phyloP scores from a whole-genome alignment of 345 rosid species.

The Eucalyptus pumila region DNA sequence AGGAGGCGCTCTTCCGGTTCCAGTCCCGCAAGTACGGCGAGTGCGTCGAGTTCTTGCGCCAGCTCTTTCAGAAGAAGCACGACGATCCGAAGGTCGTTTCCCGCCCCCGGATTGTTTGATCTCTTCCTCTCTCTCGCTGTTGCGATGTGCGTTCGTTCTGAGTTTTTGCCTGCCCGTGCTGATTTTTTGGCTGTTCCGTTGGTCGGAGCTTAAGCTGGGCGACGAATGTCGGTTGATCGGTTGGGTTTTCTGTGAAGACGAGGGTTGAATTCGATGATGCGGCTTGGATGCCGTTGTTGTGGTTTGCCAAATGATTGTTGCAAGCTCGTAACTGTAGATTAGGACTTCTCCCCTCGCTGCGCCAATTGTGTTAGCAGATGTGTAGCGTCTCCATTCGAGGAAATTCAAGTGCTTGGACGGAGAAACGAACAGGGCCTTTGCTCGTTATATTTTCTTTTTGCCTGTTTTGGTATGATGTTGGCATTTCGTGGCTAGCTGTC shows the following conservation, averaged over 20 bases:
- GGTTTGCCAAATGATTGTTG: background rate
- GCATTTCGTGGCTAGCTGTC: background rate
- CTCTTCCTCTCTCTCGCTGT: background rate
- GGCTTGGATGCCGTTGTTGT: background rate
- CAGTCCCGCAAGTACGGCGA: constrained; percentile 66
- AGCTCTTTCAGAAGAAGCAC: constrained; percentile 50
- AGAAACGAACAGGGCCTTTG: background rate
- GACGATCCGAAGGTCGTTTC: constrained; percentile 71
- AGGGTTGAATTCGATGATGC: background rate
- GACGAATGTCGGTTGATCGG: background rate
- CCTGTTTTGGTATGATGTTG: background rate
- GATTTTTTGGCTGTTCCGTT: background rate
- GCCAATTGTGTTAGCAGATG: background rate
- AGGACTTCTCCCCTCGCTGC: background rate
- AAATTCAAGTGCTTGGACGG: background rate
- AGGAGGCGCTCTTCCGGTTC: constrained; percentile 58
- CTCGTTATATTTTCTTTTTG: background rate
- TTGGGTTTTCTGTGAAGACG: background rate
- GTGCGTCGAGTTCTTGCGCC: constrained; percentile 53
- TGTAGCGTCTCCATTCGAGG: background rate
- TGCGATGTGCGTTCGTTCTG: background rate
- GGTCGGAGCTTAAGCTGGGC: background rate
- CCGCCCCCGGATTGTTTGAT: background rate
- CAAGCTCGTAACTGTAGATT: background rate
- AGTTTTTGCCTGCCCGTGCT: background rate